Conservation (phyloP, 495 filamentous ascomycete genomes). For the Penicillium antarcticum region DNA sequence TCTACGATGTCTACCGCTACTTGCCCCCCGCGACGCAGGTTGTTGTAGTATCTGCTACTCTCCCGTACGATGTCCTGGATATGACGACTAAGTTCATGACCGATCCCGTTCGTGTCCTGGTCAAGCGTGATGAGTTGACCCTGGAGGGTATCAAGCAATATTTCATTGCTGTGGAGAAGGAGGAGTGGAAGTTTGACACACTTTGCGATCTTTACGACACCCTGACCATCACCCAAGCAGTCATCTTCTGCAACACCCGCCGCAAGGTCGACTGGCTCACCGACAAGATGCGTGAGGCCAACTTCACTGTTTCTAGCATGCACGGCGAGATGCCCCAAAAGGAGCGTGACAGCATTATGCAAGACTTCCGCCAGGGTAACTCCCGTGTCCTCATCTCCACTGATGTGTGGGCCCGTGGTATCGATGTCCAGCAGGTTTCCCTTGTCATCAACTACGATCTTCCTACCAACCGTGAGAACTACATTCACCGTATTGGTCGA, state of each 20-base stretch:
- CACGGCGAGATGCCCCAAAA: constrained; percentile 99
- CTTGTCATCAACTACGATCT: constrained; percentile 99
- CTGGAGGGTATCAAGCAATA: constrained; percentile 98
- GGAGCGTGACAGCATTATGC: constrained; percentile 97
- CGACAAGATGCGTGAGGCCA: constrained; percentile 95
- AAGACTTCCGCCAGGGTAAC: constrained; percentile 95
- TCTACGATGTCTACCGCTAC: constrained; percentile 98
- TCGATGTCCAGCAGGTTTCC: constrained; percentile 99
- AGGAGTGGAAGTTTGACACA: constrained; percentile 99
- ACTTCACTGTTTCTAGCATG: constrained; percentile 98
- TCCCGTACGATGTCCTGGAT: constrained; percentile 97
- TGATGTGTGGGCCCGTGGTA: constrained; percentile 95
- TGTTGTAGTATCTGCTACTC: constrained; percentile 93
- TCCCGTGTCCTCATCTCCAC: constrained; percentile 97
- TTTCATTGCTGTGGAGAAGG: constrained; percentile 99
- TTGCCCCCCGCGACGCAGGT: constrained; percentile 96
- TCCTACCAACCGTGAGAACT: constrained; percentile 98
- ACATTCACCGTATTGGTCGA: constrained; percentile 97
- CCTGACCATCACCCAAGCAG: constrained; percentile 96
- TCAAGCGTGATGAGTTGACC: constrained; percentile 98
- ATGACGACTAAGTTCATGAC: constrained; percentile 99
- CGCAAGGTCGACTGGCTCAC: constrained; percentile 99
- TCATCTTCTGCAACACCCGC: constrained; percentile 99
- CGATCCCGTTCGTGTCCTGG: constrained; percentile 96
- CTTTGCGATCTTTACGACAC: constrained; percentile 99